phyloP scores from a whole-genome alignment of 306 rosid genomes.

The Herpetospermum pedunculosum region DNA sequence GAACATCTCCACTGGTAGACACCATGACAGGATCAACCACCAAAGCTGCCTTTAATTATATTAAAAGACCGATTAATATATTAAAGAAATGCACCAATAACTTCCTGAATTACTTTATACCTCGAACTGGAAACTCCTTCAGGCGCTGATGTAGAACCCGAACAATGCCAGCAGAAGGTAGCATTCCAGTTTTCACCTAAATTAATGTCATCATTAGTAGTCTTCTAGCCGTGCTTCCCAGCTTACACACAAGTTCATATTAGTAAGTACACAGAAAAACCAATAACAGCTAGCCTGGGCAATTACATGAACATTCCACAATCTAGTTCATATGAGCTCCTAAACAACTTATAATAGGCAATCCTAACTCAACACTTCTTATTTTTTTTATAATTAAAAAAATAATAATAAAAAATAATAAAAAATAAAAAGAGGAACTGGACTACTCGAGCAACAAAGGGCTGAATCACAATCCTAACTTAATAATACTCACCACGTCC shows the following conservation, averaged over 20 bases:
- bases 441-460: not conserved
- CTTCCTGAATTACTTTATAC: constrained; percentile 31
- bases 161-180: constrained; percentile 51
- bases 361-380: constrained; percentile 11
- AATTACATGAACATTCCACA: not conserved
- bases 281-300: not conserved
- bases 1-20: constrained; percentile 82
- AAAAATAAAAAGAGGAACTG: not conserved
- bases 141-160: constrained; percentile 50
- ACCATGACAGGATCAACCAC: constrained; percentile 98
- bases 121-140: constrained; percentile 58
- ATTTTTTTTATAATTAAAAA: no score
- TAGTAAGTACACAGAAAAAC: not conserved
- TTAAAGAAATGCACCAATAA: constrained; percentile 5
- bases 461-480: not conserved
- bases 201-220: constrained; percentile 14
- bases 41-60: constrained; percentile 62
- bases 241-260: not conserved
- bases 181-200: constrained; percentile 93
- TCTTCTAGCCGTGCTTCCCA: not conserved
- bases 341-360: not conserved
- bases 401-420: no score
- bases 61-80: constrained; percentile 16
- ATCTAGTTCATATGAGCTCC: not conserved
- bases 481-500: constrained; percentile 59